Evolutionary conservation across 208 protist species (phyloP).

Genomic region (Leishmania tarentolae): DNA sequence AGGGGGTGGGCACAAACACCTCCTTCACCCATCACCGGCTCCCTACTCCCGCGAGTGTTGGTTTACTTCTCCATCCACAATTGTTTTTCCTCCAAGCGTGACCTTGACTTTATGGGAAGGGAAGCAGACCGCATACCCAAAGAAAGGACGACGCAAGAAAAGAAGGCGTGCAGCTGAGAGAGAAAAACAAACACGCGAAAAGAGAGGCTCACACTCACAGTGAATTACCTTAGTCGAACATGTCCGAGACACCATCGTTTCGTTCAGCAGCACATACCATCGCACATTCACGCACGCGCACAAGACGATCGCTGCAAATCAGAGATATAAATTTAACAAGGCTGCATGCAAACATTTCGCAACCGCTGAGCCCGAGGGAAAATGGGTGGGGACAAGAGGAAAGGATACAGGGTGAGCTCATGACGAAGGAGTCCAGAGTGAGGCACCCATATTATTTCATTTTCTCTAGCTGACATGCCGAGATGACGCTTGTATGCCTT

Average conservation of each 20-base stretch:
- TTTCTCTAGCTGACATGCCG: not conserved
- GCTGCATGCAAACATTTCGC: not conserved
- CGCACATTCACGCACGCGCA: not conserved
- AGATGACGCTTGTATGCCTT: not conserved
- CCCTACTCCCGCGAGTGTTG: not conserved
- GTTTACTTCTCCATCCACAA: not conserved
- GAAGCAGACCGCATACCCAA: not conserved
- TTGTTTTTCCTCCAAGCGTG: not conserved
- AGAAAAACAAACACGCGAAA: constrained; percentile 4
- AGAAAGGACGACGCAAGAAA: not conserved
- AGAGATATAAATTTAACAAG: not conserved
- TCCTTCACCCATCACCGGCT: not conserved
- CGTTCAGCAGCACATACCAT: not conserved
- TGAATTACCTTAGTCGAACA: constrained; percentile 10
- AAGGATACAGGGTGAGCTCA: not conserved
- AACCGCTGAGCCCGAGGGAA: not conserved
- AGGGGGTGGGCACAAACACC: not conserved
- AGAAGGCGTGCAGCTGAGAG: constrained; percentile 5
- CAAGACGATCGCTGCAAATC: not conserved
- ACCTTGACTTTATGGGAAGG: constrained; percentile 3
- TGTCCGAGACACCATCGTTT: constrained; percentile 5
- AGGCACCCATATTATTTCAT: not conserved
- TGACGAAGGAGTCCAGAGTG: not conserved
- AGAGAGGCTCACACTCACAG: not conserved
- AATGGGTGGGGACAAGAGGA: not conserved